Evolutionary conservation across 805 yeast species (phyloP).

Genomic region (Candida jianshihensis): DNA sequence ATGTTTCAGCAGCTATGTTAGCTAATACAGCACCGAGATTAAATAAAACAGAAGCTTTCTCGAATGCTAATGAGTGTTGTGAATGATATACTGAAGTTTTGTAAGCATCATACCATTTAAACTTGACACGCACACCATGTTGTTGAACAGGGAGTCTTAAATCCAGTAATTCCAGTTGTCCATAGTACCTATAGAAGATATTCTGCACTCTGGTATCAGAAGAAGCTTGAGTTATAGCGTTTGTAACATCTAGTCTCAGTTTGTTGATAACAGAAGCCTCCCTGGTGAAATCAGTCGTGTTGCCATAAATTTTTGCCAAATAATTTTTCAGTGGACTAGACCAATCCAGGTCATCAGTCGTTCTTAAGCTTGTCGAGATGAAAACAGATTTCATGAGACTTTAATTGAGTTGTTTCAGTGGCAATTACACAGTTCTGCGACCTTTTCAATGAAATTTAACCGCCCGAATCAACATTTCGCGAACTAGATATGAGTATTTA

Average conservation of each 20-base stretch:
- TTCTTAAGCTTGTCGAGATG: conserved; percentile 25
- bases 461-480: too few species aligned
- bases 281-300: conserved; percentile 45
- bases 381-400: conserved; percentile 12
- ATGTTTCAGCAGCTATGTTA: conserved; percentile 35
- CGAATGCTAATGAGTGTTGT: conserved; percentile 83
- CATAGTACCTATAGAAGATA: conserved; percentile 62
- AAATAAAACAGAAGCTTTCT: conserved; percentile 78
- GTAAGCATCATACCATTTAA: conserved; percentile 80
- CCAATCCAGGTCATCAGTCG: conserved; percentile 63
- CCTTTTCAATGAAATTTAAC: too few species aligned
- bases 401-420: too few species aligned
- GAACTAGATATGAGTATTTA: too few species aligned
- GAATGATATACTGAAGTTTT: conserved; percentile 38
- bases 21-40: conserved; percentile 65
- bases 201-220: conserved; percentile 41
- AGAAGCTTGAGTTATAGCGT: conserved; percentile 33
- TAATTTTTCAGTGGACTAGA: conserved; percentile 48
- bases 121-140: conserved; percentile 49
- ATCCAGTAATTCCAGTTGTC: conserved; percentile 74
- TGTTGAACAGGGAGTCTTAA: conserved; percentile 63
- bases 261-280: conserved; percentile 50
- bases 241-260: conserved; percentile 52
- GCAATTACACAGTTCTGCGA: too few species aligned
- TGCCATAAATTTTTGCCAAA: conserved; percentile 57